A percentile compares a stretch with the other conserved stretches of the same genome.
Evolutionary conservation across 331 rosid species (phyloP).

Genomic region (Dryas integrifolia): DNA sequence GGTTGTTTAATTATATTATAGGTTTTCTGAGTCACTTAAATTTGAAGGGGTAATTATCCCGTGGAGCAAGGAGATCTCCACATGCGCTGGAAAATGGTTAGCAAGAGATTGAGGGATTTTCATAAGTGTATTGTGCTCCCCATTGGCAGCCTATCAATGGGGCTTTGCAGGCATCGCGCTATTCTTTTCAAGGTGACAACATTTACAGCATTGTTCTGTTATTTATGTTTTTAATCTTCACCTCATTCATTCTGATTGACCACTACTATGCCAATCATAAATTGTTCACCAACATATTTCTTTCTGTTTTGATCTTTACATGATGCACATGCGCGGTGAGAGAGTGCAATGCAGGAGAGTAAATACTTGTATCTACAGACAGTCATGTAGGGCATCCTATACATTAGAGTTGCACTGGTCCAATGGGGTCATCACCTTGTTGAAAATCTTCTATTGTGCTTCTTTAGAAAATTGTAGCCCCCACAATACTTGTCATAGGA

Average conservation of each 20-base stretch:
- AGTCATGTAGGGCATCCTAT: too few species aligned
- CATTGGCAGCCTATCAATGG: constrained; percentile 77
- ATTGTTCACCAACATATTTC: not conserved
- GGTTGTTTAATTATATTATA: constrained; percentile 11
- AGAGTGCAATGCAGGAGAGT: too few species aligned
- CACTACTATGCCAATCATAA: not conserved
- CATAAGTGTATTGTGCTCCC: constrained; percentile 88
- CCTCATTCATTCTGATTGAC: not conserved
- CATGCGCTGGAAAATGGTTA: constrained; percentile 77
- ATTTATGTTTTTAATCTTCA: not conserved
- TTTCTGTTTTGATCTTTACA: too few species aligned
- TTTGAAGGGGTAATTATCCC: constrained; percentile 69
- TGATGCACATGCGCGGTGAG: too few species aligned
- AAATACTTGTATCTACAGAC: too few species aligned
- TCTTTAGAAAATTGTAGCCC: too few species aligned
- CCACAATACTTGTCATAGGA: too few species aligned
- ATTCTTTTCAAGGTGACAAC: constrained; percentile 83
- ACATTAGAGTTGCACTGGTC: too few species aligned
- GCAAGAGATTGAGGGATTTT: constrained; percentile 68
- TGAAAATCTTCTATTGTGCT: too few species aligned
- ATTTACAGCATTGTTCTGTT: constrained; percentile 1
- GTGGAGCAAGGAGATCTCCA: constrained; percentile 84
- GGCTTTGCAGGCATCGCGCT: constrained; percentile 96
- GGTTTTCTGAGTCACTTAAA: constrained; percentile 20
- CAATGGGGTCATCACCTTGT: too few species aligned